Evolutionary conservation across 441 rosid genomes (phyloP).

Genomic region (Aquilaria agallochum): DNA sequence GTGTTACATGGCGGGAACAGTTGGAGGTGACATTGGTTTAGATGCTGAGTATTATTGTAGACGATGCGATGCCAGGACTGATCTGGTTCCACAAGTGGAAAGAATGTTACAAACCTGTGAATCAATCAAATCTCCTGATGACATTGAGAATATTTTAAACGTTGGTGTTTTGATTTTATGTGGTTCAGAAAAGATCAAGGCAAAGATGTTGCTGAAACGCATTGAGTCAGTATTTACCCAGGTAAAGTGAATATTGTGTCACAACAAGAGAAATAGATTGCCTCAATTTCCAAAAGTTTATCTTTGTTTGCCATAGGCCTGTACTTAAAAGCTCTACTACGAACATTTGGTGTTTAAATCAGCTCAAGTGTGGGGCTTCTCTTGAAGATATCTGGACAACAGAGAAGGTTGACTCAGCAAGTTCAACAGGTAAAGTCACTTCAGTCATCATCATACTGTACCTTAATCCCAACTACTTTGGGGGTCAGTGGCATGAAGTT

Average conservation of each 20-base stretch:
- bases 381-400: conserved; percentile 45
- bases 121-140: conserved; percentile 46
- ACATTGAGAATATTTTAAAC: conserved; percentile 53
- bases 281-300: conserved; percentile 2
- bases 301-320: background rate
- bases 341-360: conserved; percentile 27
- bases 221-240: conserved; percentile 47
- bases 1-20: conserved; percentile 81
- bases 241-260: conserved; percentile 32
- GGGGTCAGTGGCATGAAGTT: background rate
- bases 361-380: conserved; percentile 59
- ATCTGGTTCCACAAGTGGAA: conserved; percentile 59
- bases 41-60: conserved; percentile 88
- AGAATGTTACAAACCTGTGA: conserved; percentile 53
- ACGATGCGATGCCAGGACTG: conserved; percentile 74
- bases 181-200: conserved; percentile 45
- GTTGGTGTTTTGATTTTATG: conserved; percentile 56
- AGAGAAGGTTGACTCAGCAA: conserved; percentile 22
- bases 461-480: conserved; percentile 15
- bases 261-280: background rate
- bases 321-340: conserved; percentile 16
- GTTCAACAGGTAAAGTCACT: conserved; percentile 37
- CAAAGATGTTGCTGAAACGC: conserved; percentile 42
- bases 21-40: conserved; percentile 85
- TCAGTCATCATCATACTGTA: background rate